These are phyloP conservation scores for Suhomyces choctaworum DNA, from an alignment of 1,139 yeast species.

Conservation along the genomic window DNA sequence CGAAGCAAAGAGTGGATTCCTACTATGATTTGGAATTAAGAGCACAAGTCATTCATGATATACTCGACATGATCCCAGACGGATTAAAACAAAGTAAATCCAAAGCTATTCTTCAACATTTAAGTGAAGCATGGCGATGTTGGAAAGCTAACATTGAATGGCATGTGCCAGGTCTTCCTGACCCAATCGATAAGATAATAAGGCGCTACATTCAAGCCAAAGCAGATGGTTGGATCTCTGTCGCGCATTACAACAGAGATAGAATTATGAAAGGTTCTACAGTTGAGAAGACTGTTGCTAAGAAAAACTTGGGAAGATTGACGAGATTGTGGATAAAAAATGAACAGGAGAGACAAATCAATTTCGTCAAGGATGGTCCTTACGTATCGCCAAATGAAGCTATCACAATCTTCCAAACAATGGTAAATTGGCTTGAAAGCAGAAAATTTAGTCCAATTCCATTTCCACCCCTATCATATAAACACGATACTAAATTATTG, in stretches of 20 bases:
- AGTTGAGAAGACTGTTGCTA: constrained; percentile 91
- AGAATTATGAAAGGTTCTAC: constrained; percentile 84
- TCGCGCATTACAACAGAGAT: constrained; percentile 90
- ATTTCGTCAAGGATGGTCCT: constrained; percentile 85
- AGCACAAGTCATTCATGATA: constrained; percentile 94
- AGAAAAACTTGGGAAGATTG: constrained; percentile 86
- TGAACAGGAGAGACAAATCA: constrained; percentile 86
- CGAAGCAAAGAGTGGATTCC: constrained; percentile 94
- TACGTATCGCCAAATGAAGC: constrained; percentile 86
- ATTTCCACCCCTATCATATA: constrained; percentile 89
- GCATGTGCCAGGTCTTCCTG: constrained; percentile 97
- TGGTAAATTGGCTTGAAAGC: constrained; percentile 92
- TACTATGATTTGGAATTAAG: constrained; percentile 91
- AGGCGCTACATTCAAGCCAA: constrained; percentile 89
- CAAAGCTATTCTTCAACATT: constrained; percentile 84
- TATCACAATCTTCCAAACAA: constrained; percentile 76
- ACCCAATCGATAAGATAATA: constrained; percentile 82
- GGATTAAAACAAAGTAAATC: constrained; percentile 88
- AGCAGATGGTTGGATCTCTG: constrained; percentile 96
- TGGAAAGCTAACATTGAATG: constrained; percentile 99
- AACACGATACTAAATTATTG: constrained; percentile 88
- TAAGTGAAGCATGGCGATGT: constrained; percentile 98
- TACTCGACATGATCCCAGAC: constrained; percentile 95
- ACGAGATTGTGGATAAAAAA: constrained; percentile 90
- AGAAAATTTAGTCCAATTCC: constrained; percentile 86